Percentiles rank a stretch among this genome's conserved stretches.
These are phyloP conservation scores for Tetrapisispora phaffii DNA, from an alignment of 805 yeast genomes.

Conservation along the genomic window DNA sequence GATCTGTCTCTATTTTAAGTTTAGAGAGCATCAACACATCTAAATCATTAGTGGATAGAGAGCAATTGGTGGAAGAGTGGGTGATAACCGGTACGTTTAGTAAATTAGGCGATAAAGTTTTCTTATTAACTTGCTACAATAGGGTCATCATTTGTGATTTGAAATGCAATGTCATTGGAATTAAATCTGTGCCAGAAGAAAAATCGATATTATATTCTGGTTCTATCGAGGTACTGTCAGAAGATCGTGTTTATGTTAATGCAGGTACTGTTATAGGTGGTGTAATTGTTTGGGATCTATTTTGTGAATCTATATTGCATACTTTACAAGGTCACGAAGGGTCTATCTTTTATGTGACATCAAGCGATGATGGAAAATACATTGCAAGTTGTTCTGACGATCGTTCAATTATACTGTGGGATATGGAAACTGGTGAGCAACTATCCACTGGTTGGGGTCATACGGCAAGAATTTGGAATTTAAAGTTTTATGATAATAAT, in stretches of 20 bases:
- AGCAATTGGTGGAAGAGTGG: slow-evolving; percentile 68
- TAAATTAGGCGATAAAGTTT: slow-evolving; percentile 31
- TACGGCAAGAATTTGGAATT: slow-evolving; percentile 84
- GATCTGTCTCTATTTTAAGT: slow-evolving; percentile 45
- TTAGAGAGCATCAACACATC: slow-evolving; percentile 24
- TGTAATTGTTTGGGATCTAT: slow-evolving; percentile 64
- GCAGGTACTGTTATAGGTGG: slow-evolving; percentile 95
- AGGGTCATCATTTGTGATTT: slow-evolving; percentile 30
- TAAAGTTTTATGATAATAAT: slow-evolving; percentile 42
- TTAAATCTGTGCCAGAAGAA: slow-evolving; percentile 43
- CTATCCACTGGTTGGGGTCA: slow-evolving; percentile 93
- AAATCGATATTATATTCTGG: slow-evolving; percentile 87
- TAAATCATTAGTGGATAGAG: slow-evolving; percentile 22
- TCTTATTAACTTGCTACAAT: slow-evolving; percentile 74
- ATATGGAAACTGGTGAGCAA: slow-evolving; percentile 43
- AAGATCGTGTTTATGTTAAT: slow-evolving; percentile 44
- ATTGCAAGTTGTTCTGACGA: slow-evolving; percentile 88
- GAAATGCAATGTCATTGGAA: slow-evolving; percentile 18
- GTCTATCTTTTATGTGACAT: slow-evolving; percentile 71
- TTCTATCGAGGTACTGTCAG: slow-evolving; percentile 41
- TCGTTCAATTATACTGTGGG: slow-evolving; percentile 74
- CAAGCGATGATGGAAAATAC: slow-evolving; percentile 44
- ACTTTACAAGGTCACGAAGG: slow-evolving; percentile 76
- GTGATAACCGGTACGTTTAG: slow-evolving; percentile 52
- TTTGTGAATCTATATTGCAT: slow-evolving; percentile 36